These are phyloP conservation scores for Chamaecyparis obtusa DNA, from an alignment of 75 land plant genomes.

Conservation along the genomic window DNA sequence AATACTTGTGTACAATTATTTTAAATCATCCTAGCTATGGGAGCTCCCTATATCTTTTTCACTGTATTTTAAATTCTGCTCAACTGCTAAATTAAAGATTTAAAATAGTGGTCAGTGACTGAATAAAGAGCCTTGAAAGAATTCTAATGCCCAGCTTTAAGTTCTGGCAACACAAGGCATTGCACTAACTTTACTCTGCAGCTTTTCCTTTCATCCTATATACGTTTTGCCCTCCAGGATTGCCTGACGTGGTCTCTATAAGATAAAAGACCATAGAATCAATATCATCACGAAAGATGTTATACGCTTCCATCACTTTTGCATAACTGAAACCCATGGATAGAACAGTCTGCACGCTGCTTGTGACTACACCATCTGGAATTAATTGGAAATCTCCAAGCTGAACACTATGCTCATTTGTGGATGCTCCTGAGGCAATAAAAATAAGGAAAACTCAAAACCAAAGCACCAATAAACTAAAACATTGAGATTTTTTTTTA, in stretches of 20 bases:
- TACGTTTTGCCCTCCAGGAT: conserved; percentile 25
- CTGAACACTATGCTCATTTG: conserved; percentile 9
- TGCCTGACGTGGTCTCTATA: conserved; percentile 67
- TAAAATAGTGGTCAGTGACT: not conserved
- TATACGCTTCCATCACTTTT: conserved; percentile 83
- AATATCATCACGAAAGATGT: conserved; percentile 93
- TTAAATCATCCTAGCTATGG: not conserved
- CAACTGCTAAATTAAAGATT: not conserved
- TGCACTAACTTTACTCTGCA: conserved; percentile 53
- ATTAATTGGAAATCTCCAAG: conserved; percentile 5
- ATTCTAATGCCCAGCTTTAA: not conserved
- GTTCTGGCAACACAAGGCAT: not conserved
- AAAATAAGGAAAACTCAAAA: not conserved
- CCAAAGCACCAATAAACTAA: not conserved
- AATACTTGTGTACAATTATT: conserved; percentile 4
- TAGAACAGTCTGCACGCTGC: conserved; percentile 69
- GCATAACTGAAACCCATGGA: conserved; percentile 95
- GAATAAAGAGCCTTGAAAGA: not conserved
- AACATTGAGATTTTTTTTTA: not conserved
- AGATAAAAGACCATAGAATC: conserved; percentile 92
- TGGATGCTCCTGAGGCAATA: conserved; percentile 32
- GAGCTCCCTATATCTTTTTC: not conserved
- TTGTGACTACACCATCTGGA: conserved; percentile 33
- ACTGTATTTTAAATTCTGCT: not conserved
- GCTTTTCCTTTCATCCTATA: conserved; percentile 92